Percentiles rank a stretch among this genome's conserved stretches.
These are phyloP conservation scores for Penicillium subrubescens DNA, from an alignment of 495 filamentous ascomycete genomes.

Conservation along the genomic window DNA sequence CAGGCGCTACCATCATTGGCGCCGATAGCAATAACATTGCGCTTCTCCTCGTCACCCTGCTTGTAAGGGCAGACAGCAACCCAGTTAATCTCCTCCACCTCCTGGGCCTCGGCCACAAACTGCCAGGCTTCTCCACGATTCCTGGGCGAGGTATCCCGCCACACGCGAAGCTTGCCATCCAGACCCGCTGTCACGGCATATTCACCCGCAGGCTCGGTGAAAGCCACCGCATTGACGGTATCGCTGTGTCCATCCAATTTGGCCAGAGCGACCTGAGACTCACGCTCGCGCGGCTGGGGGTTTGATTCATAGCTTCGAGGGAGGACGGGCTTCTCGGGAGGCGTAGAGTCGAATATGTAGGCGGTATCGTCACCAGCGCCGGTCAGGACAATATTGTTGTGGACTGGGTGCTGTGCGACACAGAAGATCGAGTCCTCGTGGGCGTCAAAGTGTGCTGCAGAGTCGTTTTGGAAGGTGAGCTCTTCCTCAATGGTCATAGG, in stretches of 20 bases:
- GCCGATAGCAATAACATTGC: slow-evolving; percentile 86
- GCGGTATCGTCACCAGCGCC: slow-evolving; percentile 84
- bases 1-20: slow-evolving; percentile 93
- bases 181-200: slow-evolving; percentile 85
- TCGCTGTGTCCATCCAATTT: slow-evolving; percentile 87
- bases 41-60: slow-evolving; percentile 55
- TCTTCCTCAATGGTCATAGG: slow-evolving; percentile 64
- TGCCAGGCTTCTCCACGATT: slow-evolving; percentile 53
- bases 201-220: slow-evolving; percentile 80
- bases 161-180: slow-evolving; percentile 71
- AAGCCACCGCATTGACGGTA: slow-evolving; percentile 81
- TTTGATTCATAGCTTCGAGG: slow-evolving; percentile 73
- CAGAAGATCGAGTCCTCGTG: slow-evolving; percentile 90
- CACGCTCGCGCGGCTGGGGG: slow-evolving; percentile 58
- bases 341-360: slow-evolving; percentile 77
- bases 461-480: slow-evolving; percentile 84
- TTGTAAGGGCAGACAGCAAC: slow-evolving; percentile 71
- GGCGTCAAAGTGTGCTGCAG: slow-evolving; percentile 83
- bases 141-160: slow-evolving; percentile 44
- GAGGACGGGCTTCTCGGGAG: slow-evolving; percentile 63
- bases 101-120: slow-evolving; percentile 71
- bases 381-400: slow-evolving; percentile 77
- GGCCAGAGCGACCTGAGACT: slow-evolving; percentile 61
- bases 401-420: slow-evolving; percentile 85
- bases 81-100: slow-evolving; percentile 97